These are phyloP conservation scores for Solanum hybrid DNA, from an alignment of 305 asterid species.

Conservation along the genomic window DNA sequence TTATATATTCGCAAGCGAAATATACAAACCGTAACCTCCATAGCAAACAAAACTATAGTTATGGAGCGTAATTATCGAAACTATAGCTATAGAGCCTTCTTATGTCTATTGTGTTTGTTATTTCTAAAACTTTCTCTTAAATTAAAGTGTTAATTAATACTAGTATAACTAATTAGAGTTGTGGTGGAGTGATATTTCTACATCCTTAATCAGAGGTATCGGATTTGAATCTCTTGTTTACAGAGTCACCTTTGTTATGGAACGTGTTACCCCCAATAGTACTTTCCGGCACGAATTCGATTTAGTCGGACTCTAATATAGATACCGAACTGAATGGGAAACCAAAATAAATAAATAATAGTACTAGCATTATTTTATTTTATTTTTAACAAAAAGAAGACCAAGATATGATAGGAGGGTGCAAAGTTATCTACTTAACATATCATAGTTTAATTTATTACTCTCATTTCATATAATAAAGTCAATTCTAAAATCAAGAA, in stretches of 20 bases:
- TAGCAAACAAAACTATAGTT: not conserved
- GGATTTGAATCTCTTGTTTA: accelerated
- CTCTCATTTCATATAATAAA: not conserved
- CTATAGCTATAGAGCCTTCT: not conserved
- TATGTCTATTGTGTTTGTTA: not conserved
- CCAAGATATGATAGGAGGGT: not conserved
- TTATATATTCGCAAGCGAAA: no score
- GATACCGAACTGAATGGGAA: not conserved
- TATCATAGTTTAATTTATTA: not conserved
- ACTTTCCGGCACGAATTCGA: not conserved
- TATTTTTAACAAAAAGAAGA: not conserved
- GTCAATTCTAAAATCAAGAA: not conserved
- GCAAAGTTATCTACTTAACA: not conserved
- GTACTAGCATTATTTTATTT: not conserved
- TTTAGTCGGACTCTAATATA: no score
- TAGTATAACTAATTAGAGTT: not conserved
- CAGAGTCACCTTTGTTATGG: not conserved
- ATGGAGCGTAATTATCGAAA: no score
- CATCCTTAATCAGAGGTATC: not conserved
- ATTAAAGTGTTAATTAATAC: constrained; percentile 5
- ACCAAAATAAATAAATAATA: no score
- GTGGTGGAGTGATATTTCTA: accelerated
- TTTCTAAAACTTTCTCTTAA: no score
- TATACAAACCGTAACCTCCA: not conserved
- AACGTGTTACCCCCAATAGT: not conserved